Evolutionary conservation across 495 filamentous ascomycete genomes (phyloP).

Genomic region (Penicillium steckii): DNA sequence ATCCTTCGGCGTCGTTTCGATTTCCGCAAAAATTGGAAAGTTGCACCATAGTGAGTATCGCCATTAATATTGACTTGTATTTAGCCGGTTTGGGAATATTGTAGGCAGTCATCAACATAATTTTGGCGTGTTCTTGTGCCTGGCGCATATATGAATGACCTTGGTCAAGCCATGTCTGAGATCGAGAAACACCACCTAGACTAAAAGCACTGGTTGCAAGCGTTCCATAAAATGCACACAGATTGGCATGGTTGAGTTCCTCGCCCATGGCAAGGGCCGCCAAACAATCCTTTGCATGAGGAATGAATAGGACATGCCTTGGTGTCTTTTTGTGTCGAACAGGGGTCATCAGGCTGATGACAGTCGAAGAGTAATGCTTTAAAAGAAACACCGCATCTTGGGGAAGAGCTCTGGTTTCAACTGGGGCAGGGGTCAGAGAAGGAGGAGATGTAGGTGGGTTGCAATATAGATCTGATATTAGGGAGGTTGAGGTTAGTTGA

Average conservation of each 20-base stretch:
- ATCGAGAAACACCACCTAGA: constrained; percentile 17
- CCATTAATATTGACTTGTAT: constrained; percentile 32
- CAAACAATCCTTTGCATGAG: constrained; percentile 22
- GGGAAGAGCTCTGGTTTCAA: constrained; percentile 6
- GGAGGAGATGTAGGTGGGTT: constrained; percentile 1
- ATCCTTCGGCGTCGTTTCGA: constrained; percentile 15
- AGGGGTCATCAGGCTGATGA: constrained; percentile 21
- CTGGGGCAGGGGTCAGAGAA: constrained; percentile 1
- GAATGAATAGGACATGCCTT: constrained; percentile 24
- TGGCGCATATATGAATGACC: constrained; percentile 17
- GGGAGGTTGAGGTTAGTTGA: constrained; percentile 1
- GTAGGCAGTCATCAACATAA: constrained; percentile 17
- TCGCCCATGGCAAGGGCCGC: constrained; percentile 24
- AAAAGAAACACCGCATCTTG: constrained; percentile 24
- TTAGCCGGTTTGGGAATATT: constrained; percentile 20
- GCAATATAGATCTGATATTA: constrained; percentile 1
- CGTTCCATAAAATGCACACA: constrained; percentile 21
- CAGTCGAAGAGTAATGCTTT: constrained; percentile 19
- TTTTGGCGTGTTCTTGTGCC: constrained; percentile 17
- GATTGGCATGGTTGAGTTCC: constrained; percentile 14
- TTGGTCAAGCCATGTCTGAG: constrained; percentile 15
- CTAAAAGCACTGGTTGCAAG: constrained; percentile 26
- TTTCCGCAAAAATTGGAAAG: constrained; percentile 18
- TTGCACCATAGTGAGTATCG: constrained; percentile 24
- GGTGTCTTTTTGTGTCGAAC: constrained; percentile 23